Conservation (phyloP, 164 flowering plant species). For the Berberis vulgaris region DNA sequence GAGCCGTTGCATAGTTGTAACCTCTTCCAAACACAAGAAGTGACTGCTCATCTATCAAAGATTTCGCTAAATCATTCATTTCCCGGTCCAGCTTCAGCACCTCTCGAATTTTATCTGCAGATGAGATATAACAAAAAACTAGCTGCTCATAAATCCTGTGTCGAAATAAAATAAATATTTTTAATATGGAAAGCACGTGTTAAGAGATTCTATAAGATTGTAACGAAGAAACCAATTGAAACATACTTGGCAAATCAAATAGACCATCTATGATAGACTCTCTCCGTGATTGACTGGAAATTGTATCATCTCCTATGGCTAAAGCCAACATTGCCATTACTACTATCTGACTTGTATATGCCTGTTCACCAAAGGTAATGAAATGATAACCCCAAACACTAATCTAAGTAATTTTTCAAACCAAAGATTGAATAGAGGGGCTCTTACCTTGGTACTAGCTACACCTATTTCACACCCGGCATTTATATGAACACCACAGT, state of each 20-base stretch:
- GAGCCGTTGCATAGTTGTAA: conserved; percentile 90
- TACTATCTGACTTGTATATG: conserved; percentile 95
- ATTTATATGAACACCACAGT: conserved; percentile 96
- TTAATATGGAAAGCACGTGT: background rate
- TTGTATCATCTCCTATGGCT: conserved; percentile 78
- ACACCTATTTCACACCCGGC: conserved; percentile 98
- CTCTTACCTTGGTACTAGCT: conserved; percentile 89
- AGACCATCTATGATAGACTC: conserved; percentile 81
- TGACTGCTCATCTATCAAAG: conserved; percentile 75
- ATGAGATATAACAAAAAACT: conserved; percentile 2
- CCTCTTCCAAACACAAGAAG: conserved; percentile 98
- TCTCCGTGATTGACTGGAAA: conserved; percentile 70
- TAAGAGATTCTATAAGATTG: background rate
- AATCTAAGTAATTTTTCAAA: background rate
- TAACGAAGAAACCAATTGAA: background rate
- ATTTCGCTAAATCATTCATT: conserved; percentile 81
- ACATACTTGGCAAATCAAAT: conserved; percentile 80
- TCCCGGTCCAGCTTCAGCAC: conserved; percentile 81
- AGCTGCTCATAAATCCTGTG: background rate
- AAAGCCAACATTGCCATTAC: conserved; percentile 96
- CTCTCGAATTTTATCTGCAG: conserved; percentile 68
- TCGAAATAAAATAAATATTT: background rate
- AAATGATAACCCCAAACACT: background rate
- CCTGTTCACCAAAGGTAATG: conserved; percentile 31
- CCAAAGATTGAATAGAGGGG: background rate